These are phyloP conservation scores for Aciculoconidium aculeatum DNA, from an alignment of 805 yeast species.

Conservation along the genomic window DNA sequence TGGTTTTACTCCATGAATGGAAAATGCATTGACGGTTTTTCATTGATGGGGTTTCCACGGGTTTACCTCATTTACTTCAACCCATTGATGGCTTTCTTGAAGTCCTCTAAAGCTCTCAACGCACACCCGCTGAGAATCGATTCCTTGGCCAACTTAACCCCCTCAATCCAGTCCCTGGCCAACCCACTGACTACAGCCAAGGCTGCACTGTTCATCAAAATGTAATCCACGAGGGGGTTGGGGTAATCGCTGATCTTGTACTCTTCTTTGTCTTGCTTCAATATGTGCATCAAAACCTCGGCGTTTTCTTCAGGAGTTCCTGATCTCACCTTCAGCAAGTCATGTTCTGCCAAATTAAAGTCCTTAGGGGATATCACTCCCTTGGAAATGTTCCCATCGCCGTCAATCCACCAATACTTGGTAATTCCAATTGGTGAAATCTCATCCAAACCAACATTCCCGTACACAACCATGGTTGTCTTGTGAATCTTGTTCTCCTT, in stretches of 20 bases:
- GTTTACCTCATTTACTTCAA: no score
- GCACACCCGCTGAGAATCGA: conserved; percentile 71
- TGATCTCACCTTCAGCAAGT: conserved; percentile 61
- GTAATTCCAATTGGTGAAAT: conserved; percentile 85
- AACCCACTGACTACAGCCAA: conserved; percentile 72
- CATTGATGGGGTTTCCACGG: no score
- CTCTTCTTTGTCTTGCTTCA: conserved; percentile 39
- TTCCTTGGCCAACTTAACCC: conserved; percentile 66
- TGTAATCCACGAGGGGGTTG: conserved; percentile 77
- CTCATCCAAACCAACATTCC: conserved; percentile 88
- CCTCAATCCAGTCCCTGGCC: conserved; percentile 66
- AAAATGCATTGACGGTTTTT: no score
- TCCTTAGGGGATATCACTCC: conserved; percentile 60
- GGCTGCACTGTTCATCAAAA: conserved; percentile 85
- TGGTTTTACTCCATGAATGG: no score
- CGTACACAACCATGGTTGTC: conserved; percentile 86
- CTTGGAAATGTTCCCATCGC: conserved; percentile 35
- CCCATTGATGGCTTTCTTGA: conserved; percentile 26
- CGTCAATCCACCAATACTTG: conserved; percentile 66
- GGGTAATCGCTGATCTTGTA: conserved; percentile 37
- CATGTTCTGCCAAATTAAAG: conserved; percentile 75
- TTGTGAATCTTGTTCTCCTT: conserved; percentile 37
- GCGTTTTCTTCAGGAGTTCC: conserved; percentile 91
- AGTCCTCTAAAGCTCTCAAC: conserved; percentile 46
- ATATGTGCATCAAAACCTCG: conserved; percentile 37